phyloP scores from a whole-genome alignment of 768 basidiomycete species.

The Rhodotorula paludigena region DNA sequence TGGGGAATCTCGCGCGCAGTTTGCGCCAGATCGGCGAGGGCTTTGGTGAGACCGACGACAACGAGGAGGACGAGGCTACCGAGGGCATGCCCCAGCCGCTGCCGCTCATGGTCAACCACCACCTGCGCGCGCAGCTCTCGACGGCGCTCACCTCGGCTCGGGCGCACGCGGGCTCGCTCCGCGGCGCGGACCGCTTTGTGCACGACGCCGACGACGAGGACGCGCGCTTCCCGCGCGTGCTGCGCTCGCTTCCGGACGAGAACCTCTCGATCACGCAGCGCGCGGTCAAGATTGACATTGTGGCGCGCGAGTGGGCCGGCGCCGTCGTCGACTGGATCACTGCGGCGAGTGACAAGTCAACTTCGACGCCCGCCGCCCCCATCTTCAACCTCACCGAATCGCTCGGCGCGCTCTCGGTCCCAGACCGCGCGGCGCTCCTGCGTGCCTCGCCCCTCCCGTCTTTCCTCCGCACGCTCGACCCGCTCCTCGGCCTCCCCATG shows the following conservation, averaged over 20 bases:
- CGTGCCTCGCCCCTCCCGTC: constrained; percentile 5
- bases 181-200: neutral
- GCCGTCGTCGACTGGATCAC: neutral
- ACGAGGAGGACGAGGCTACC: neutral
- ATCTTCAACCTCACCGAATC: neutral
- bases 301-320: neutral
- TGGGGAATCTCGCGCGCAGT: neutral
- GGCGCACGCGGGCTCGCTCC: neutral
- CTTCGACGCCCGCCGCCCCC: neutral
- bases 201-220: neutral
- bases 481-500: neutral
- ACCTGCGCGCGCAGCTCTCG: neutral
- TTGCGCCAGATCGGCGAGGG: neutral
- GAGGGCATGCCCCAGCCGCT: neutral
- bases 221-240: neutral
- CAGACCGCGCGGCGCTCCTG: neutral
- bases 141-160: neutral
- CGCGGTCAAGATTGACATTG: neutral
- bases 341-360: too few relatives aligned
- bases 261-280: neutral
- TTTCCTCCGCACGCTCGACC: neutral
- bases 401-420: neutral
- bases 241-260: neutral
- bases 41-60: neutral
- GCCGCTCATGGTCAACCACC: constrained; percentile 7